Conservation (phyloP, 2,329 filamentous ascomycete genomes). For the Neurospora sp. region DNA sequence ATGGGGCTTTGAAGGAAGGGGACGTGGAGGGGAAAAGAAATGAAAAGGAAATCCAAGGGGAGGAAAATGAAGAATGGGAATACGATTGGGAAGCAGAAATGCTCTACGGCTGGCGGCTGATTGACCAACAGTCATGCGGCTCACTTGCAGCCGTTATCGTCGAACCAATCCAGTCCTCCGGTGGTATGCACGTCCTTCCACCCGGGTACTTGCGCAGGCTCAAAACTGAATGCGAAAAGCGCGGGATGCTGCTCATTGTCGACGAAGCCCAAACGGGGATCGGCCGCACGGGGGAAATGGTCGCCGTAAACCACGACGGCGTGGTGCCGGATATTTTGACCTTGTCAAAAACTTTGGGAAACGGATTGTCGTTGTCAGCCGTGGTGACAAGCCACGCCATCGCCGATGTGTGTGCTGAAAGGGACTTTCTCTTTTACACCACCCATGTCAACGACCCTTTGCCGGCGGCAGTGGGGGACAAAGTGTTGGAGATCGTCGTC, state of each 20-base stretch:
- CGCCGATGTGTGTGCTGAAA: conserved; percentile 35
- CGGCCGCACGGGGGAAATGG: conserved; percentile 47
- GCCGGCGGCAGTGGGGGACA: conserved; percentile 48
- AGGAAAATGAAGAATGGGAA: conserved; percentile 35
- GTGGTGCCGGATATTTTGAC: conserved; percentile 50
- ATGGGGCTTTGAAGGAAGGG: background rate
- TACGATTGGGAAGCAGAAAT: conserved; percentile 57
- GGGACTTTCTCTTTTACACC: conserved; percentile 47
- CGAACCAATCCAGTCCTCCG: conserved; percentile 50
- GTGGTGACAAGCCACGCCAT: conserved; percentile 47
- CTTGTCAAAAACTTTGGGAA: conserved; percentile 51
- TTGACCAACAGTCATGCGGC: conserved; percentile 50
- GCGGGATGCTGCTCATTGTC: conserved; percentile 51
- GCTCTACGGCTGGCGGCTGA: conserved; percentile 48
- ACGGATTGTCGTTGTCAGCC: conserved; percentile 48
- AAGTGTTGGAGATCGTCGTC: conserved; percentile 52
- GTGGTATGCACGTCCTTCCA: conserved; percentile 51
- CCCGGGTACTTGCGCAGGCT: conserved; percentile 47
- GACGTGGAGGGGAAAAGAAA: no score
- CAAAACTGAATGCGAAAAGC: conserved; percentile 42
- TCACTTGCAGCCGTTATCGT: conserved; percentile 55
- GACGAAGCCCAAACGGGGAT: conserved; percentile 54
- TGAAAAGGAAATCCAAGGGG: no score
- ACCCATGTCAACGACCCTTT: conserved; percentile 56
- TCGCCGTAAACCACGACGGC: conserved; percentile 46